A percentile compares a stretch with the other conserved stretches of the same genome.
phyloP scores from a whole-genome alignment of 192 early-diverging fungal genomes.

The Phlyctochytrium planicorne region DNA sequence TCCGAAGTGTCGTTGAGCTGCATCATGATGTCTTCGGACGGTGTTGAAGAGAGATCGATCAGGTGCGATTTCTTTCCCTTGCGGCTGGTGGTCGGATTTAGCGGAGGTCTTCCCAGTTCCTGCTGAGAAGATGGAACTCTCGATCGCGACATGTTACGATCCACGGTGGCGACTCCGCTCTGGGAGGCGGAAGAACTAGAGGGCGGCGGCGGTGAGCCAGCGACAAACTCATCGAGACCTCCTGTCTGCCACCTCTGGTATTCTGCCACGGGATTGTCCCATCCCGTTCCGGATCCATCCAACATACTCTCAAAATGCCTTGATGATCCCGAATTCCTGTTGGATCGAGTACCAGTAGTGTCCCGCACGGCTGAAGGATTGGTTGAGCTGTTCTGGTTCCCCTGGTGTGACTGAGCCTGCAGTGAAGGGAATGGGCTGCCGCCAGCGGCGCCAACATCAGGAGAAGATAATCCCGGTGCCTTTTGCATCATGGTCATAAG shows the following conservation, averaged over 20 bases:
- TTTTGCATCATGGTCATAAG: conserved; percentile 1
- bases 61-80: too few species aligned
- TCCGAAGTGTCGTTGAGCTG: neutral
- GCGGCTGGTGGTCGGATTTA: too few species aligned
- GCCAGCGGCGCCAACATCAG: neutral
- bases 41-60: neutral
- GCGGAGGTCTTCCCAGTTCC: neutral
- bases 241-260: neutral
- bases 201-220: neutral
- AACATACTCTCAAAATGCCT: too few species aligned
- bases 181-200: neutral
- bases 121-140: neutral
- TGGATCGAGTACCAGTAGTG: too few species aligned
- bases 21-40: neutral
- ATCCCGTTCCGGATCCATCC: too few species aligned
- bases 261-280: too few species aligned
- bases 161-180: neutral
- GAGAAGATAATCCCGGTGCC: neutral
- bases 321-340: too few species aligned
- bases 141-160: neutral
- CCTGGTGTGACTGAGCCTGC: too few species aligned
- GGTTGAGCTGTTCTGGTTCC: too few species aligned
- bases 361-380: too few species aligned
- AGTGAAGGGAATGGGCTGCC: too few species aligned
- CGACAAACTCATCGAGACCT: neutral